Base-by-base conservation (phyloP, 768 basidiomycete genomes). In the Pulveroboletus sp. region DNA sequence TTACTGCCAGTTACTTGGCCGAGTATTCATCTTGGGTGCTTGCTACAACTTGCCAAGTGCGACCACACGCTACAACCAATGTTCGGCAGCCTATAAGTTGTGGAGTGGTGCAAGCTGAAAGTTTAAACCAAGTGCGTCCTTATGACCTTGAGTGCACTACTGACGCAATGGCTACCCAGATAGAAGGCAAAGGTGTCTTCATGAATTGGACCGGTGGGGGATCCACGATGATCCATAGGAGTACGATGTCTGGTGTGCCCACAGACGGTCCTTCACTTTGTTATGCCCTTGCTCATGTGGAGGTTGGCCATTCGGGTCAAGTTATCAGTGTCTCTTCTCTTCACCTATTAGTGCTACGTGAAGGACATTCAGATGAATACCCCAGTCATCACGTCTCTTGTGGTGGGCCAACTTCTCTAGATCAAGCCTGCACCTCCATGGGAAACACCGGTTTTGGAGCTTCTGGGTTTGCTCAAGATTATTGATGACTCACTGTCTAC, bases 271-370 rank as follows among this genome's bases (percentile, higher is more conserved):
- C 6, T 28, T 28, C 27, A 8, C 5, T 28, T 8, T 28, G 27
- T 47, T 43, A 26, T 35, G 33, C 30, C 17, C 31, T 38, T 39
- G 39, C 31, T 12, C 57, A 41, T 26, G 52, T 38, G 50, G 52
- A 44, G 42, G 47, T 39, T n/a, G 32, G 35, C 17, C n/a, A 30
- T 47, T 38, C 40, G 8, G 31, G 31, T 52, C 53, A 52, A 56
- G 50, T 51, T 45, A 44, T 14, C 26, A 31, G 15, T 27, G 2
- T 18, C 35, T 51, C 46, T 58, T 45, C 8, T 41, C 43, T 50
- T 47, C 39, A 21, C 11, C 39, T 36, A 39, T 28, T 31, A 41
- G 58, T 58, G 49, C 59, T 46, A 62, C 50, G 31, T 14, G 26
- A 43, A 41, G 43, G 46, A 33, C 50, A 36, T 40, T 39, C 2